A percentile compares a stretch with the other conserved stretches of the same genome.
These are phyloP conservation scores for Eucalyptus guilfoylei DNA, from an alignment of 345 rosid genomes.

Conservation along the genomic window DNA sequence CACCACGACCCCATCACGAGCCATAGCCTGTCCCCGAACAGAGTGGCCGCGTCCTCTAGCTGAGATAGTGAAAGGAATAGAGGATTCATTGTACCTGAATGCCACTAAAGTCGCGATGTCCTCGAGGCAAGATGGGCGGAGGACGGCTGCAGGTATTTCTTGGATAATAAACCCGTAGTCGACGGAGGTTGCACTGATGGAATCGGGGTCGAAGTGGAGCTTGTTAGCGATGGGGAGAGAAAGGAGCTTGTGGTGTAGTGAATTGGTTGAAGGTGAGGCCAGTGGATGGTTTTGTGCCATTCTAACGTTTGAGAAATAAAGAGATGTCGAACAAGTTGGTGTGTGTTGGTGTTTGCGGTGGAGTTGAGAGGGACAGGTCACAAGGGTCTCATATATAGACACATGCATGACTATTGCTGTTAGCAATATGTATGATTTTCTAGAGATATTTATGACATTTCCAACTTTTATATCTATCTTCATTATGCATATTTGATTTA, in stretches of 20 bases:
- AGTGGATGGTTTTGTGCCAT: not conserved
- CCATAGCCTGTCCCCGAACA: conserved; percentile 31
- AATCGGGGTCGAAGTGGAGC: conserved; percentile 3
- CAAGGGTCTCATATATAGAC: not conserved
- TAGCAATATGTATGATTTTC: too few relatives aligned
- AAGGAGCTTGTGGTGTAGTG: not conserved
- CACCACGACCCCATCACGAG: conserved; percentile 20
- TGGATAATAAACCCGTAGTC: conserved; percentile 25
- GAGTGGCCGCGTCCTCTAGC: conserved; percentile 39
- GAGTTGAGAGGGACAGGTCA: not conserved
- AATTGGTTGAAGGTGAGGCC: not conserved
- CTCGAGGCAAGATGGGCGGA: conserved; percentile 8
- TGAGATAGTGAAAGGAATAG: conserved; percentile 1
- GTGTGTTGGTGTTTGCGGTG: not conserved
- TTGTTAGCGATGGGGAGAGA: not conserved
- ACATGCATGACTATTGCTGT: not conserved
- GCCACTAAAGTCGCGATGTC: conserved; percentile 14
- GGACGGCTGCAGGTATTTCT: conserved; percentile 14
- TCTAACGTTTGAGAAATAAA: not conserved
- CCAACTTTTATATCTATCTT: too few relatives aligned
- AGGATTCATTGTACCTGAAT: not conserved
- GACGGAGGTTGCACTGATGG: conserved; percentile 1
- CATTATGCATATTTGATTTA: too few relatives aligned
- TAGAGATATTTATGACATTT: too few relatives aligned
- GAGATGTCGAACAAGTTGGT: not conserved